Evolutionary conservation across 164 flowering plant genomes (phyloP).

Genomic region (Warburgia ugandensis): DNA sequence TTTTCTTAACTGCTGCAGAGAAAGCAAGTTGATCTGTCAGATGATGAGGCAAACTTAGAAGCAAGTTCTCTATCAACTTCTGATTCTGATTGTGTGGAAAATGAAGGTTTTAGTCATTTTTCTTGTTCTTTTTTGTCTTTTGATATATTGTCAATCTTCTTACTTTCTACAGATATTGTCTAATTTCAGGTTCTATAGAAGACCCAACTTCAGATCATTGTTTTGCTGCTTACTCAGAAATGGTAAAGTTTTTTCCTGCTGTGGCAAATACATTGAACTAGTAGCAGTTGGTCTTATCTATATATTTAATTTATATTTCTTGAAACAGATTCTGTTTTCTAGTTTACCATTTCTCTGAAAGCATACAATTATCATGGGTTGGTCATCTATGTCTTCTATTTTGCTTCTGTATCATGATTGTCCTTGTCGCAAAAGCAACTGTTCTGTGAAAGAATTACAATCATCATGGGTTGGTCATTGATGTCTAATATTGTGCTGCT

Average conservation of each 20-base stretch:
- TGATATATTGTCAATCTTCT: neutral
- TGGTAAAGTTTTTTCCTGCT: constrained; percentile 1
- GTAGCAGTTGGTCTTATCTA: neutral
- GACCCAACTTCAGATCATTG: constrained; percentile 8
- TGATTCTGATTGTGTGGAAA: constrained; percentile 26
- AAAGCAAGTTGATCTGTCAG: constrained; percentile 28
- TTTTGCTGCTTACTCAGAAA: constrained; percentile 2
- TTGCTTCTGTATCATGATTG: too few relatives aligned
- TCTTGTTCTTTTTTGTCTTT: neutral
- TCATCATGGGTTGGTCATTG: too few relatives aligned
- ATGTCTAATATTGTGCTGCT: too few relatives aligned
- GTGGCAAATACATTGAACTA: neutral
- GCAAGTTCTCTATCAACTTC: constrained; percentile 22
- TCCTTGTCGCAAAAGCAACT: too few relatives aligned
- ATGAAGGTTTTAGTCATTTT: constrained; percentile 31
- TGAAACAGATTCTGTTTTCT: neutral
- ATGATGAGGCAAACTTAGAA: constrained; percentile 23
- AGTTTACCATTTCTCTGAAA: too few relatives aligned
- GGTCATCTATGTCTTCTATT: too few relatives aligned
- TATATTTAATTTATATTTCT: neutral
- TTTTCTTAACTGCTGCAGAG: constrained; percentile 23
- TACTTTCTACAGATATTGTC: neutral
- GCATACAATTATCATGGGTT: too few relatives aligned
- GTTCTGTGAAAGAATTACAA: too few relatives aligned
- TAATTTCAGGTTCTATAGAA: constrained; percentile 9